Evolutionary conservation across 2,329 filamentous ascomycete species (phyloP), one percentile per base, ranked within the genome.

Genomic region (Juglanconis oblonga): DNA sequence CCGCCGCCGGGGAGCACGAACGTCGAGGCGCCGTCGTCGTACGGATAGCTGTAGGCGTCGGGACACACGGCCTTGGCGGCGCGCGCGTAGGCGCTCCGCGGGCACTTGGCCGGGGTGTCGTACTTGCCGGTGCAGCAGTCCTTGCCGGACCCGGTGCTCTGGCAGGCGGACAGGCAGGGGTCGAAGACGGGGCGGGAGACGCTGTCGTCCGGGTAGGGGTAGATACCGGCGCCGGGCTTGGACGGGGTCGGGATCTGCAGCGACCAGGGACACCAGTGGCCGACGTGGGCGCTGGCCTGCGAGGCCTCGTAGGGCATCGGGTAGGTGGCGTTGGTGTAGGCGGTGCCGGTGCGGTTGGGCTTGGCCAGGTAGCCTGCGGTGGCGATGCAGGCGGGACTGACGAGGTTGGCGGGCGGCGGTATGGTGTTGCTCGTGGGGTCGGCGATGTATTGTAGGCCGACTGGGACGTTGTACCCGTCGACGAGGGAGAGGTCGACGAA

Each of bases 401-500:
- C 90, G 29, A 91, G 79, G 67, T 92, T 92, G 8, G 89, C 88
- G 11, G 90, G 88, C 61, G 93, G 87, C 57, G 89, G 81, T 1
- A 79, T 81, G 7, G 82, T 80, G 66, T 90, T 87, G 57, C 82
- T 79, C 29, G 87, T 82, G 3, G 84, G 82, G 32, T 85, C 78
- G 54, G 58, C 33, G 11, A 61, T 55, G 66, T 86, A 83, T 57
- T 81, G 78, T 69, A 86, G 84, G 35, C 84, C 87, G 63, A 93
- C 71, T 1, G 89, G 89, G 1, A 94, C 74, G 70, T 94, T 94
- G 80, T 94, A 94, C 52, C 91, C 91, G 70, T 95, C 91, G 29
- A 95, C 91, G 3, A 94, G 80, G 45, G 89, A 92, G 64, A 95
- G 90, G 72, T 95, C 91, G 75, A 93, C 94, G 72, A 91, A 95